Percentiles rank a stretch among this genome's conserved stretches.
Conservation (phyloP, 2,329 filamentous ascomycete species). For the Botrytis paeoniae region DNA sequence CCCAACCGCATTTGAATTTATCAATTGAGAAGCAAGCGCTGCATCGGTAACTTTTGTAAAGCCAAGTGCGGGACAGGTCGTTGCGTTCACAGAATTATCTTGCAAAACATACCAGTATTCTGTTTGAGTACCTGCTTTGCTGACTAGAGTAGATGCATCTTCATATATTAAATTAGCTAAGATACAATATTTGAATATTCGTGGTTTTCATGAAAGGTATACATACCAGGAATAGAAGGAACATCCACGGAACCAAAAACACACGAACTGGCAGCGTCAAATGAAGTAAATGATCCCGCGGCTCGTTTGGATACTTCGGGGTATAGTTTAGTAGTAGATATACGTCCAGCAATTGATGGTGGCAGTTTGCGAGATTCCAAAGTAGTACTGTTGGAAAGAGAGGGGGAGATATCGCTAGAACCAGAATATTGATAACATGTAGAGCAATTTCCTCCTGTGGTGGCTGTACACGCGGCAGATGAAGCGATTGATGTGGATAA, state of each 20-base stretch:
- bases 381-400: background rate
- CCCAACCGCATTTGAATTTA: background rate
- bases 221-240: background rate
- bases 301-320: background rate
- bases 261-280: background rate
- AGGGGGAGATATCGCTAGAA: background rate
- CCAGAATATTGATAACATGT: slow-evolving; percentile 3
- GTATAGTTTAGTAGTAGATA: background rate
- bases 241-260: background rate
- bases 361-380: background rate
- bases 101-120: slow-evolving; percentile 8
- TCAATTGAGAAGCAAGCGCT: slow-evolving; percentile 5
- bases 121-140: background rate
- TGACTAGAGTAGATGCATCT: slow-evolving; percentile 1
- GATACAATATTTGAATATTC: background rate
- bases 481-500: background rate
- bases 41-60: background rate
- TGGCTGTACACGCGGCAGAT: background rate
- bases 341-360: background rate
- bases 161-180: background rate
- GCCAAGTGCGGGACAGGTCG: background rate
- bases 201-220: too few species aligned
- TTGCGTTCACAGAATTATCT: background rate
- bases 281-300: background rate
- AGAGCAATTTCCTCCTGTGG: background rate